phyloP scores from a whole-genome alignment of 2,329 filamentous ascomycete species.

The Aureobasidium sp. region DNA sequence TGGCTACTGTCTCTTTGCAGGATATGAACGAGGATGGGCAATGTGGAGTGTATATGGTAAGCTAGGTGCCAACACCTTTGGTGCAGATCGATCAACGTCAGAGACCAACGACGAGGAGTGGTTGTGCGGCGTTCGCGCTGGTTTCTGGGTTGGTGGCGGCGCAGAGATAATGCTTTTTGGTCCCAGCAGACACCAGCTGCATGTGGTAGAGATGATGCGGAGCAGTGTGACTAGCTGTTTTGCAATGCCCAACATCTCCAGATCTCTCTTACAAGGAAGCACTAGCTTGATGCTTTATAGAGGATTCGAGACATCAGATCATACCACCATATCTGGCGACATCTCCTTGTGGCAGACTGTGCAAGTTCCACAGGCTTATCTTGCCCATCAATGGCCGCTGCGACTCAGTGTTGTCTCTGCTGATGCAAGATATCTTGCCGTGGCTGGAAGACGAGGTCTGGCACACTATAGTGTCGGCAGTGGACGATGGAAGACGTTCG shows the following conservation, averaged over 20 bases:
- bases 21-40: conserved; percentile 87
- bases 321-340: conserved; percentile 87
- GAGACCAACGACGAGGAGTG: conserved; percentile 69
- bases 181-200: conserved; percentile 3
- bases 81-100: conserved; percentile 57
- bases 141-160: conserved; percentile 80
- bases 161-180: conserved; percentile 75
- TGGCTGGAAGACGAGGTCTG: conserved; percentile 86
- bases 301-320: conserved; percentile 83
- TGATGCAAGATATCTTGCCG: conserved; percentile 87
- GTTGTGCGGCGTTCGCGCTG: conserved; percentile 71
- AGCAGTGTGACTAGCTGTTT: conserved; percentile 92
- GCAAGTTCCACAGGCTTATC: conserved; percentile 75
- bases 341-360: conserved; percentile 92
- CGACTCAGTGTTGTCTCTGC: conserved; percentile 78
- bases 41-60: conserved; percentile 98
- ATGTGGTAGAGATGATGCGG: conserved; percentile 72
- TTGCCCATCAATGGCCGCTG: conserved; percentile 91
- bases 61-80: conserved; percentile 75
- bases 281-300: conserved; percentile 86
- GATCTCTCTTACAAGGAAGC: conserved; percentile 82
- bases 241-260: conserved; percentile 80
- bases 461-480: conserved; percentile 95
- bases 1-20: conserved; percentile 91
- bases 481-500: conserved; percentile 91